Evolutionary conservation across 176 grass and related monocot species (phyloP).

Genomic region (Rhynchospora tenuis): DNA sequence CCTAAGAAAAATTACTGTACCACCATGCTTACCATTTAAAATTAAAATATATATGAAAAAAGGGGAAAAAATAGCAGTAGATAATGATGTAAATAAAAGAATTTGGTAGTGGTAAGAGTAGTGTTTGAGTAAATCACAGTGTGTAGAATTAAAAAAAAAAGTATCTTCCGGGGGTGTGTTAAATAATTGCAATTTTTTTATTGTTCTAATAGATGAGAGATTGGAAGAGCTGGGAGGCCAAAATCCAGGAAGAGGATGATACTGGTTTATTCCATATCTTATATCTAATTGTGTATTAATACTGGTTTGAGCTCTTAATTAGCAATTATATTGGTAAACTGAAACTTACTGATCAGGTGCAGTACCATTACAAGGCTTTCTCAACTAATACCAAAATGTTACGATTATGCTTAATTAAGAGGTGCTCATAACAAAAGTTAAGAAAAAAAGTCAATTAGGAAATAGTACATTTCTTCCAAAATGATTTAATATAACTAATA

Average conservation of each 20-base stretch:
- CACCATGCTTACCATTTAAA: too few relatives aligned
- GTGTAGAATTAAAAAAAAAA: too few relatives aligned
- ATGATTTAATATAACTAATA: neutral
- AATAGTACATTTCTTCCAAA: neutral
- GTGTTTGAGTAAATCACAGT: too few relatives aligned
- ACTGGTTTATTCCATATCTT: neutral
- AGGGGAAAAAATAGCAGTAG: too few relatives aligned
- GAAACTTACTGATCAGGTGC: neutral
- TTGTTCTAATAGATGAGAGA: conserved; percentile 36
- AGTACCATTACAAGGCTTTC: neutral
- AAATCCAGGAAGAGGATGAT: conserved; percentile 31
- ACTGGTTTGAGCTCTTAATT: neutral
- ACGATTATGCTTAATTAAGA: neutral
- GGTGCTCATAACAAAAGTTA: neutral
- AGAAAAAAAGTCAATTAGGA: neutral
- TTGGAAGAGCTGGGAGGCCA: conserved; percentile 56
- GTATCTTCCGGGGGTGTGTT: neutral
- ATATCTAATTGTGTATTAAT: neutral
- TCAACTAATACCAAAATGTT: neutral
- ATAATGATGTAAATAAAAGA: too few relatives aligned
- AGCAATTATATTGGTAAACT: neutral
- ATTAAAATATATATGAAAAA: too few relatives aligned
- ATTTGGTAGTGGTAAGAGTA: too few relatives aligned
- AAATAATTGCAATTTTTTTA: neutral
- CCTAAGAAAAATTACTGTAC: too few relatives aligned